These are phyloP conservation scores for Leccinum holopus DNA, from an alignment of 1,284 basidiomycete species.

Conservation along the genomic window DNA sequence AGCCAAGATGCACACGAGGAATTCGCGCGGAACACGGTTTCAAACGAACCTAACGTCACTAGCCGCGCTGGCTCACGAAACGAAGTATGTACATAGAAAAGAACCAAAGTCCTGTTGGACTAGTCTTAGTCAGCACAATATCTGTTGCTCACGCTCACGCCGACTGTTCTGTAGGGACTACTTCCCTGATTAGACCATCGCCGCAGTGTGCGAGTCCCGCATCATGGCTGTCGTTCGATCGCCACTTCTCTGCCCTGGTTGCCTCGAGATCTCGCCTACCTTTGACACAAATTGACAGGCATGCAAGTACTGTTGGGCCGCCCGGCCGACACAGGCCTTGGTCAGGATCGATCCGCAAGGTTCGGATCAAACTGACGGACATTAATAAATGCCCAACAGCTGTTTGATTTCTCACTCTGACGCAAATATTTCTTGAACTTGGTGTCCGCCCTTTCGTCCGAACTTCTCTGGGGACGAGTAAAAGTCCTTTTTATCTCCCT, in stretches of 20 bases:
- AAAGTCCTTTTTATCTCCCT: too few species aligned
- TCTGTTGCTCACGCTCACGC: not conserved
- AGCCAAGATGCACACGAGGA: slow-evolving; percentile 21
- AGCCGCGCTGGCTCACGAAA: slow-evolving; percentile 4
- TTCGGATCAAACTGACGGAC: slow-evolving; percentile 10
- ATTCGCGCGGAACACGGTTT: slow-evolving; percentile 17
- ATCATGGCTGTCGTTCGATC: not conserved
- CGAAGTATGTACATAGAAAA: slow-evolving; percentile 4
- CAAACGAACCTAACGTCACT: slow-evolving; percentile 9
- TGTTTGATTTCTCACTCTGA: not conserved
- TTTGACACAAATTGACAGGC: not conserved
- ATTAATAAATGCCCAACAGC: not conserved
- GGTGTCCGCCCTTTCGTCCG: not conserved
- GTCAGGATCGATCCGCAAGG: slow-evolving; percentile 4
- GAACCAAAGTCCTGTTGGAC: too few species aligned
- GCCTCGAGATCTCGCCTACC: not conserved
- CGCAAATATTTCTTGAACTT: not conserved
- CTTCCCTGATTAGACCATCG: slow-evolving; percentile 1
- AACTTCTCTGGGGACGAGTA: not conserved
- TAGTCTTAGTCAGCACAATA: slow-evolving; percentile 7
- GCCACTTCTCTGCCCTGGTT: not conserved
- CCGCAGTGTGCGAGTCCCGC: slow-evolving; percentile 4
- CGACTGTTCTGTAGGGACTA: not conserved
- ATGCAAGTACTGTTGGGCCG: slow-evolving; percentile 8
- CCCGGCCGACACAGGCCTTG: not conserved